phyloP scores from a whole-genome alignment of 2,329 filamentous ascomycete species.

The Davidsoniella australis region DNA sequence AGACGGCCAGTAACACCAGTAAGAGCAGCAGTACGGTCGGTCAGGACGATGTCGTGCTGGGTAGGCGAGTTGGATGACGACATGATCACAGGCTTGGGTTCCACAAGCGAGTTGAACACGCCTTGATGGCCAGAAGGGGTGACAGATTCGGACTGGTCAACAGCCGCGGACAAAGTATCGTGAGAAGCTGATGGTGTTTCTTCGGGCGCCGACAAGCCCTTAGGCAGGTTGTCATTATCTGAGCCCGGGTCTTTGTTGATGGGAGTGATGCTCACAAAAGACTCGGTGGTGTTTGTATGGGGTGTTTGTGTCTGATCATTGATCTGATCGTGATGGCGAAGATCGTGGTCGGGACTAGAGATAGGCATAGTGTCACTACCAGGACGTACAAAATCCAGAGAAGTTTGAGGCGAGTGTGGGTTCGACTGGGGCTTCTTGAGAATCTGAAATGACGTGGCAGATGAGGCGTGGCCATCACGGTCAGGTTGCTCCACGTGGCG shows the following conservation, averaged over 20 bases:
- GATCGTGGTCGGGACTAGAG: conserved; percentile 27
- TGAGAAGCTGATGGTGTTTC: not conserved
- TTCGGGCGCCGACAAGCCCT: conserved; percentile 2
- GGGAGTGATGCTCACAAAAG: conserved; percentile 9
- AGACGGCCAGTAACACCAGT: not conserved
- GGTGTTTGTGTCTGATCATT: conserved; percentile 20
- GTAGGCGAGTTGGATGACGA: conserved; percentile 4
- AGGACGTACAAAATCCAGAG: conserved; percentile 24
- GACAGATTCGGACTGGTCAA: conserved; percentile 1
- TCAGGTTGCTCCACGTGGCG: conserved; percentile 11
- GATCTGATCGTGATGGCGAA: conserved; percentile 22
- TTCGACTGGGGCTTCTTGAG: conserved; percentile 30
- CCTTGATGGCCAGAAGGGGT: not conserved
- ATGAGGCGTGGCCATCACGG: conserved; percentile 18
- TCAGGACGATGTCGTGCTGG: not conserved
- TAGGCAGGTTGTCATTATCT: conserved; percentile 4
- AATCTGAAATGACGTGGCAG: conserved; percentile 27
- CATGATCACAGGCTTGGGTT: conserved; percentile 10
- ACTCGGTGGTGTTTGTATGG: conserved; percentile 10
- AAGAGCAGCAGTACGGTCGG: conserved; percentile 3
- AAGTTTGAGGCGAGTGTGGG: conserved; percentile 23
- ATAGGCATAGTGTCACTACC: conserved; percentile 25
- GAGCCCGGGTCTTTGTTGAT: conserved; percentile 11
- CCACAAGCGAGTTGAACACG: conserved; percentile 10
- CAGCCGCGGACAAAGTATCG: not conserved